These are phyloP conservation scores for Apiosordaria backusii DNA, from an alignment of 495 filamentous ascomycete species.

Conservation along the genomic window DNA sequence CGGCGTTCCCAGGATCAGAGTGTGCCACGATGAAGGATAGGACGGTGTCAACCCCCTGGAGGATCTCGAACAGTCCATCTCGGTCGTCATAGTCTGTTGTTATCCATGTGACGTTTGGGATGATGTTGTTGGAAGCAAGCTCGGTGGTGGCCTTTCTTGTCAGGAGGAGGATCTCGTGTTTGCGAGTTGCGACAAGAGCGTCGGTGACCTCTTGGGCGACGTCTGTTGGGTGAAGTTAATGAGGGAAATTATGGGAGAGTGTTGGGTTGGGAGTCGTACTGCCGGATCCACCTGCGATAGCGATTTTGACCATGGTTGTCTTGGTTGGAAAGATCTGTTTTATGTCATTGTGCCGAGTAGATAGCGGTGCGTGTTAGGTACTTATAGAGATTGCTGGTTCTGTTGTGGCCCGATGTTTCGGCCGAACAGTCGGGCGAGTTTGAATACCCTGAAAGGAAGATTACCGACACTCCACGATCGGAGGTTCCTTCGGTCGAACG, in stretches of 20 bases:
- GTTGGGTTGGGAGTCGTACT: conserved; percentile 32
- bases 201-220: conserved; percentile 54
- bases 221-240: conserved; percentile 31
- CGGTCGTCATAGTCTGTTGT: conserved; percentile 44
- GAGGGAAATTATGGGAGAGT: background rate
- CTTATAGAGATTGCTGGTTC: too few relatives aligned
- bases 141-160: conserved; percentile 39
- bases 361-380: too few relatives aligned
- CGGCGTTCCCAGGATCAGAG: conserved; percentile 30
- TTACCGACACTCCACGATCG: too few relatives aligned
- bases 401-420: too few relatives aligned
- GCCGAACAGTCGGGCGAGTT: too few relatives aligned
- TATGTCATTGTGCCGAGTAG: too few relatives aligned
- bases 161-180: conserved; percentile 51
- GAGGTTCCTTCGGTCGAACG: too few relatives aligned
- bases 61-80: conserved; percentile 29
- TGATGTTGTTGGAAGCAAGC: background rate
- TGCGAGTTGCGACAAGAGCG: conserved; percentile 45
- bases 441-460: too few relatives aligned
- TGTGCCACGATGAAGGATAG: conserved; percentile 48
- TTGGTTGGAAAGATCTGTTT: too few relatives aligned
- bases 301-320: conserved; percentile 51
- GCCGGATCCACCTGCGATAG: conserved; percentile 48
- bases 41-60: conserved; percentile 51
- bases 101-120: conserved; percentile 28